These are phyloP conservation scores for Apiospora aurea DNA, from an alignment of 2,329 filamentous ascomycete species.

Conservation along the genomic window DNA sequence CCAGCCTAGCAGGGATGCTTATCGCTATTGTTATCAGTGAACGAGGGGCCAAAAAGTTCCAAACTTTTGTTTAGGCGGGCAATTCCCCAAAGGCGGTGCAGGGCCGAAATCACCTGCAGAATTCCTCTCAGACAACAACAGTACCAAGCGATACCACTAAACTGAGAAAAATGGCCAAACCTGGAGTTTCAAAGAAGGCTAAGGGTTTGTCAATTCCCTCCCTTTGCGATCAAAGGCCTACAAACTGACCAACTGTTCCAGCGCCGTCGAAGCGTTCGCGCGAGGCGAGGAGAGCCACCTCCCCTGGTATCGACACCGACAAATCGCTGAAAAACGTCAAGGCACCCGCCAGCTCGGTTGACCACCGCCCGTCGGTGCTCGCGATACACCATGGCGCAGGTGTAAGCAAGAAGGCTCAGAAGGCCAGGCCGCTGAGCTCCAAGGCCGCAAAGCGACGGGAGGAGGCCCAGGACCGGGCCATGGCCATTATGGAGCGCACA, in stretches of 20 bases:
- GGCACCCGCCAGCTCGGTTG: constrained; percentile 55
- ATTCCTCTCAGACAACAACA: constrained; percentile 17
- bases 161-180: constrained; percentile 43
- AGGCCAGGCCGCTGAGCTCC: constrained; percentile 61
- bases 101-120: neutral
- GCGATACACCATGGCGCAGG: constrained; percentile 72
- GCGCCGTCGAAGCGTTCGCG: constrained; percentile 74
- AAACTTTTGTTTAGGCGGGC: constrained; percentile 26
- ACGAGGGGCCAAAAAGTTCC: constrained; percentile 18
- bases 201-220: constrained; percentile 35
- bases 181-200: constrained; percentile 42
- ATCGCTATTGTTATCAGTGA: constrained; percentile 26
- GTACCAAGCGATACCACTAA: constrained; percentile 13
- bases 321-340: constrained; percentile 71
- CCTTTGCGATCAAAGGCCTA: neutral
- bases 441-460: constrained; percentile 65
- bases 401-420: constrained; percentile 71
- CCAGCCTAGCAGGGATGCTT: constrained; percentile 22
- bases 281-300: constrained; percentile 75
- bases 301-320: constrained; percentile 74
- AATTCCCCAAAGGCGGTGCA: neutral
- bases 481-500: constrained; percentile 66
- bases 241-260: constrained; percentile 41
- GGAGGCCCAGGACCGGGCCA: constrained; percentile 64
- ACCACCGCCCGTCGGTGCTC: constrained; percentile 70